These are phyloP conservation scores for Talaromyces sp. DNA, from an alignment of 2,329 filamentous ascomycete species.

Conservation along the genomic window DNA sequence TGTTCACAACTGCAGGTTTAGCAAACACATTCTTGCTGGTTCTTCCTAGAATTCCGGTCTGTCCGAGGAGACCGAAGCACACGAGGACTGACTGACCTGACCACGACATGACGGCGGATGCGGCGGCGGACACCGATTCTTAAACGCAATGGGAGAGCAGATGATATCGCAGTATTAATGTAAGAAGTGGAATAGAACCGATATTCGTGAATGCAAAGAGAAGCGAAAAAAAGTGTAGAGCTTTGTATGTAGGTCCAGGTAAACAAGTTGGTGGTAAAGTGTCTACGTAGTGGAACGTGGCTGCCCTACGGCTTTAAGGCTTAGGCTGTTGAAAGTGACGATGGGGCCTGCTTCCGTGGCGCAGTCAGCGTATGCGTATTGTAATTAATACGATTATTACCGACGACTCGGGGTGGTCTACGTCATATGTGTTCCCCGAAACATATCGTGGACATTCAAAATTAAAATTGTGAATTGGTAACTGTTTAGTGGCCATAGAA, in stretches of 20 bases:
- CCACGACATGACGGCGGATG: slow-evolving; percentile 60
- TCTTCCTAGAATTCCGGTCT: background rate
- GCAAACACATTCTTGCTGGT: background rate
- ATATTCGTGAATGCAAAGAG: background rate
- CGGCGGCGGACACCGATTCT: background rate
- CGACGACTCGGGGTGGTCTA: background rate
- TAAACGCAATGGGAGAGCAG: background rate
- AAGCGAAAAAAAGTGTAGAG: background rate
- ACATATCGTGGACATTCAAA: background rate
- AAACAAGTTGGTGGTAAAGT: background rate
- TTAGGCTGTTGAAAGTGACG: background rate
- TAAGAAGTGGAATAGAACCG: background rate
- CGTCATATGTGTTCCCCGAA: background rate
- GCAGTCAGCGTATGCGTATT: background rate
- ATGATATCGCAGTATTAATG: background rate
- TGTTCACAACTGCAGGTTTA: slow-evolving; percentile 31
- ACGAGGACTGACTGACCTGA: slow-evolving; percentile 52
- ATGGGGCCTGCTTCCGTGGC: background rate
- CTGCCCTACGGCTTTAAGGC: background rate
- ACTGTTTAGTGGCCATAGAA: background rate
- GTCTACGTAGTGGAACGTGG: background rate
- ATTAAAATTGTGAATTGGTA: background rate
- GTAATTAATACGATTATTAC: background rate
- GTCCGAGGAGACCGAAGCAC: background rate
- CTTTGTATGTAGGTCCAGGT: background rate